Evolutionary conservation across 257 asterid species (phyloP).

Genomic region (Rauvolfia tetraphylla): DNA sequence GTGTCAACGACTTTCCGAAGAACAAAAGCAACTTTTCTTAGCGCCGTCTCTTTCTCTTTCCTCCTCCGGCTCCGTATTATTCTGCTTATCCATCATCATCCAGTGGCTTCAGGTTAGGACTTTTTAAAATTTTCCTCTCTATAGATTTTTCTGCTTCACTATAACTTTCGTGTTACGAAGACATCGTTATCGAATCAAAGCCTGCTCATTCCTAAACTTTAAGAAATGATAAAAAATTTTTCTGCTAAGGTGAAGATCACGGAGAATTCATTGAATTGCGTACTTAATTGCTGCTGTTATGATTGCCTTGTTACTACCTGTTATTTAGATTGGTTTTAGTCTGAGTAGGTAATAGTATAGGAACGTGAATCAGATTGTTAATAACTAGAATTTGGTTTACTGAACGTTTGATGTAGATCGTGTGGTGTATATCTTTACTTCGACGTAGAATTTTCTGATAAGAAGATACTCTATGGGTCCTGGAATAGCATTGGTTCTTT

Average conservation of each 20-base stretch:
- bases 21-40: conserved; percentile 6
- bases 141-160: too few species aligned
- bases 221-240: neutral
- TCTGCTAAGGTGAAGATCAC: neutral
- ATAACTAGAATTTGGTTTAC: too few species aligned
- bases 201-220: neutral
- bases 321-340: neutral
- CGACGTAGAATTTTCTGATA: neutral
- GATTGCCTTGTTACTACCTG: neutral
- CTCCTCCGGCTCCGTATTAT: neutral
- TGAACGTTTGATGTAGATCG: neutral
- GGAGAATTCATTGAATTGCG: neutral
- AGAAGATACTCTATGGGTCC: neutral
- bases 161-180: neutral
- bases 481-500: neutral
- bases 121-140: too few species aligned
- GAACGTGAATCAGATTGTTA: neutral
- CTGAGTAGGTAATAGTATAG: neutral
- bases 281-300: neutral
- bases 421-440: neutral
- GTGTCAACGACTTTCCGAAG: conserved; percentile 3
- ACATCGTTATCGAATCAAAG: conserved; percentile 1
- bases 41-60: neutral
- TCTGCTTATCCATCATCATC: neutral
- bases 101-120: neutral